Evolutionary conservation across 2,329 filamentous ascomycete genomes (phyloP).

Genomic region (Didymella segeticola): DNA sequence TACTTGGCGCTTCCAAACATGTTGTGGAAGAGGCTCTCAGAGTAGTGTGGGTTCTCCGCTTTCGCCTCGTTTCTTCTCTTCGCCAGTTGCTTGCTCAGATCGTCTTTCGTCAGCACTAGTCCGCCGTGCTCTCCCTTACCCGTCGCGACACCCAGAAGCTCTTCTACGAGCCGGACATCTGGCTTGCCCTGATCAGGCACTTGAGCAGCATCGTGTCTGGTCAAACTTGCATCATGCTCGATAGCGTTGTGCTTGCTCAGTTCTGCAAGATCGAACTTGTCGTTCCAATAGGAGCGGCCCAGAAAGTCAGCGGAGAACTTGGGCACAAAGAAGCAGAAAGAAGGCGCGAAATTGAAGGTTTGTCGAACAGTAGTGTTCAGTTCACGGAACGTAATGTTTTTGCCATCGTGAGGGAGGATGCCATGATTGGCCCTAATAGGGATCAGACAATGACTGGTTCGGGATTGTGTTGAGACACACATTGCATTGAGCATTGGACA

Average conservation of each 20-base stretch:
- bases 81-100: slow-evolving; percentile 44
- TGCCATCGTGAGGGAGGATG: slow-evolving; percentile 43
- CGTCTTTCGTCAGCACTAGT: slow-evolving; percentile 43
- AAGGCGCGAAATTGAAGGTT: slow-evolving; percentile 43
- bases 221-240: slow-evolving; percentile 47
- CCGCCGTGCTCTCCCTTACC: slow-evolving; percentile 47
- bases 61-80: slow-evolving; percentile 46
- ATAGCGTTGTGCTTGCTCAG: slow-evolving; percentile 42
- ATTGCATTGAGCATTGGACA: slow-evolving; percentile 40
- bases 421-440: slow-evolving; percentile 38
- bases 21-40: slow-evolving; percentile 48
- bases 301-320: slow-evolving; percentile 38
- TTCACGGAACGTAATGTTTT: slow-evolving; percentile 39
- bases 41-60: slow-evolving; percentile 46
- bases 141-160: slow-evolving; percentile 46
- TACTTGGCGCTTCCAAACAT: slow-evolving; percentile 52
- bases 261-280: slow-evolving; percentile 39
- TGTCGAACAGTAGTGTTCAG: slow-evolving; percentile 35
- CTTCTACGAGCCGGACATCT: slow-evolving; percentile 46
- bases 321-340: slow-evolving; percentile 41
- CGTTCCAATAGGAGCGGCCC: slow-evolving; percentile 24
- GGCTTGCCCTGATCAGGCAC: slow-evolving; percentile 49
- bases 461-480: neutral
- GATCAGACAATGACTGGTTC: neutral
- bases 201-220: slow-evolving; percentile 40